A percentile compares a stretch with the other conserved stretches of the same genome.
phyloP scores from a whole-genome alignment of 169 alveolate species.

The Perkinsus olseni region DNA sequence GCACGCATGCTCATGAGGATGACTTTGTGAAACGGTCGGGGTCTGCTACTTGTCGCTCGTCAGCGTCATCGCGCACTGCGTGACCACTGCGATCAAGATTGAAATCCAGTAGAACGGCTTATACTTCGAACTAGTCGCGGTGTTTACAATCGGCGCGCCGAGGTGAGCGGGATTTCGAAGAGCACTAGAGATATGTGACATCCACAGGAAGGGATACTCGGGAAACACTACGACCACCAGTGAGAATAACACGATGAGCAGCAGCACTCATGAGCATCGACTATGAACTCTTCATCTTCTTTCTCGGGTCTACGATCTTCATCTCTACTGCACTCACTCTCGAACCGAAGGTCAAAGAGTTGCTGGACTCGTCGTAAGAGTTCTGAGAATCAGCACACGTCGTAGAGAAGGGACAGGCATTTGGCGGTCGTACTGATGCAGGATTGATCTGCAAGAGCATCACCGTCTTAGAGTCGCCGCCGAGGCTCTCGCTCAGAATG shows the following conservation, averaged over 20 bases:
- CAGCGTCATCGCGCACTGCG: no score
- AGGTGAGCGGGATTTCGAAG: no score
- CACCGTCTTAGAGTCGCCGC: slow-evolving; percentile 37
- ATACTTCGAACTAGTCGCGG: no score
- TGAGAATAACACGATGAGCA: neutral
- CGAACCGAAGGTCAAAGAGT: neutral
- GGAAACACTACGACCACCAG: no score
- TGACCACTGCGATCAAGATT: no score
- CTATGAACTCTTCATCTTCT: neutral
- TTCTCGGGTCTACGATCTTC: neutral
- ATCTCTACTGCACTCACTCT: neutral
- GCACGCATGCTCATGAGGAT: neutral
- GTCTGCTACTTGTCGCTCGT: no score
- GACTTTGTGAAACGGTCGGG: neutral
- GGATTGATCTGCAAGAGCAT: slow-evolving; percentile 16
- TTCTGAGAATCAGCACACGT: neutral
- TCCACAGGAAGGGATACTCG: no score
- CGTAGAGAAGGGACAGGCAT: neutral
- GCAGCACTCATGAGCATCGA: neutral
- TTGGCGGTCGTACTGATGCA: neutral
- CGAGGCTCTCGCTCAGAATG: slow-evolving; percentile 19
- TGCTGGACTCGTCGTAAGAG: neutral
- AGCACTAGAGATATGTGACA: no score
- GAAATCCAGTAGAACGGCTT: no score
- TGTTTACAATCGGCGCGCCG: no score